Conservation (phyloP, 768 basidiomycete genomes). For the Tylopilus vinaceipallidus region DNA sequence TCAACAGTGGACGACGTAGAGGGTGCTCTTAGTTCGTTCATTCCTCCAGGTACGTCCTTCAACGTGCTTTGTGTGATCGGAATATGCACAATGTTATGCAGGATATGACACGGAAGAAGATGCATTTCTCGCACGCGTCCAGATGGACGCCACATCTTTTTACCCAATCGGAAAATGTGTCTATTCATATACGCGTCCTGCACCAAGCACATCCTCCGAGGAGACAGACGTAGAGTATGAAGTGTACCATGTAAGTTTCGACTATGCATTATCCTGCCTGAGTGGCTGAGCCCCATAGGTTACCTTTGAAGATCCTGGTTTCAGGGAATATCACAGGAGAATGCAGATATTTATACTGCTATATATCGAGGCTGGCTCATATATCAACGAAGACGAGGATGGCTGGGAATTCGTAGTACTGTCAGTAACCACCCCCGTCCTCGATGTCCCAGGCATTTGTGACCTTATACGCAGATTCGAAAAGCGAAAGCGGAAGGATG, state of each 20-base stretch:
- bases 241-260: slow-evolving; percentile 77
- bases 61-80: neutral
- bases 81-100: slow-evolving; percentile 24
- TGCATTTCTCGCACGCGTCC: slow-evolving; percentile 66
- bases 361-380: slow-evolving; percentile 94
- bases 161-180: slow-evolving; percentile 75
- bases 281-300: slow-evolving; percentile 44
- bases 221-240: slow-evolving; percentile 73
- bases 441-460: neutral
- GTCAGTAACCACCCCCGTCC: slow-evolving; percentile 44
- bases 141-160: slow-evolving; percentile 76
- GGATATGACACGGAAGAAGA: slow-evolving; percentile 70
- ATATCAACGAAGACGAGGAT: slow-evolving; percentile 91
- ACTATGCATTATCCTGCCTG: neutral
- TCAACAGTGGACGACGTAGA: slow-evolving; percentile 87
- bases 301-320: slow-evolving; percentile 83
- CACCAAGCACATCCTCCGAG: slow-evolving; percentile 42
- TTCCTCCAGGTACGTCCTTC: slow-evolving; percentile 58
- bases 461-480: slow-evolving; percentile 60
- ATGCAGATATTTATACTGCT: slow-evolving; percentile 95
- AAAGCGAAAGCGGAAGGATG: slow-evolving; percentile 64
- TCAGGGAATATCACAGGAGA: slow-evolving; percentile 83
- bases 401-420: slow-evolving; percentile 90
- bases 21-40: slow-evolving; percentile 68
- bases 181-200: slow-evolving; percentile 68